Evolutionary conservation across 1,284 basidiomycete genomes (phyloP), one percentile per base, ranked within the genome.

Genomic region (Tilletia walkeri): DNA sequence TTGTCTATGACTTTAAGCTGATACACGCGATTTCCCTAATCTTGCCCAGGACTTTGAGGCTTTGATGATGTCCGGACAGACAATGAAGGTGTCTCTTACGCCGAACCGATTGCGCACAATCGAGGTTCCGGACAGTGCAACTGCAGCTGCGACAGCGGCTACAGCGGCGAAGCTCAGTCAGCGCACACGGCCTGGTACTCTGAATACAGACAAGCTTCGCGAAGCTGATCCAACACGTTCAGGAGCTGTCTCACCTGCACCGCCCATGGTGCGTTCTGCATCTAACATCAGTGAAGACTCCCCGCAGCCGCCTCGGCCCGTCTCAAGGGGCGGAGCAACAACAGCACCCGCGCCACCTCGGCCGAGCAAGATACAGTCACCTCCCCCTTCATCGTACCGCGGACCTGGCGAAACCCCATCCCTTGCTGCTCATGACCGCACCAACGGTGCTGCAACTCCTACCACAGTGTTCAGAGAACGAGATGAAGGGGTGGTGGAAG

Each of bases 71-170:
- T 77, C 76, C 10, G 72, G 73, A 16, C 74, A 78, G 70, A 81
- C 78, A 4, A 79, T 79, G 79, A 79, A 94, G 84, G 90, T 98
- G 78, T 95, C 93, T 65, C 87, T 97, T 72, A 98, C 95, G 38
- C 95, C 95, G 0, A 81, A 81, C 69, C 73, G 78, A 2, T 75
- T 81, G 9, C 77, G 78, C 18, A 77, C 78, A 24, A 80, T 80
- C 53, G 78, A 80, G 67, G 77, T 78, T 4, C 59, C 59, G 30
- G 59, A 63, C 59, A 63, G 39, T 7, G 59, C 59, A n/a, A 38
- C 59, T 41, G 59, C 59, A 36, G 59, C 30, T 3, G 59, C 59
- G 12, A 38, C 59, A 34, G 59, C 59, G 30, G 59, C 59, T 36
- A 63, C 30, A n/a, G 59, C 59, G 6, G 34, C 16, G 16, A 63